These are phyloP conservation scores for Platanus orientalis DNA, from an alignment of 164 flowering plant species.

Conservation along the genomic window DNA sequence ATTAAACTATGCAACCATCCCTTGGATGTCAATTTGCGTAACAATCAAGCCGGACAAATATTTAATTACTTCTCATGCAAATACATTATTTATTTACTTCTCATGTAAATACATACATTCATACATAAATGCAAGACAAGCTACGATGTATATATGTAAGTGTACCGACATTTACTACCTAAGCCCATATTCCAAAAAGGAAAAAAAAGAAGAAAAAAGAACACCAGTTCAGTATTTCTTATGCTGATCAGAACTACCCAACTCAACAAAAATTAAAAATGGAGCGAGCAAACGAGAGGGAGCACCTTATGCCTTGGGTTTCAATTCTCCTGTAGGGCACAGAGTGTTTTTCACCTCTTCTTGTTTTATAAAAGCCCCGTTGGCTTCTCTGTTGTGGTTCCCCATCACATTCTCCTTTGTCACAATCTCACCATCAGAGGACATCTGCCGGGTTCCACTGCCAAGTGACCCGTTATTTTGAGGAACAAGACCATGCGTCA, in stretches of 20 bases:
- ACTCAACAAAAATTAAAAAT: neutral
- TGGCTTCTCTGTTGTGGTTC: neutral
- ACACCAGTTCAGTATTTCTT: too few relatives aligned
- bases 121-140: constrained; percentile 13
- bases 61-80: too few relatives aligned
- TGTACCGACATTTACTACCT: constrained; percentile 1
- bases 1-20: too few relatives aligned
- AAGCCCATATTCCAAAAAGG: constrained; percentile 3
- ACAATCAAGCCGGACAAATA: neutral
- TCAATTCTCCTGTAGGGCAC: constrained; percentile 7
- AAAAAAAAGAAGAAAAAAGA: neutral
- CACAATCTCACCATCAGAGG: constrained; percentile 8
- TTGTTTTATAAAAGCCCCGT: constrained; percentile 15
- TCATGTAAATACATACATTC: constrained; percentile 10
- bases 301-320: constrained; percentile 9
- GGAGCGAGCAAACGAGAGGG: neutral
- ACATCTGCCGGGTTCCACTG: constrained; percentile 3
- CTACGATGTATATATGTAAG: constrained; percentile 5
- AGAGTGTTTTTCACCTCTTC: constrained; percentile 15
- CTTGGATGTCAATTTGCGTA: neutral
- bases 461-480: constrained; percentile 7
- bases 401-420: constrained; percentile 7
- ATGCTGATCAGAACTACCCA: too few relatives aligned
- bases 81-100: constrained; percentile 10
- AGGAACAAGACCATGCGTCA: constrained; percentile 10